phyloP scores from a whole-genome alignment of 495 filamentous ascomycete species.

The Lentithecium fluviatile region DNA sequence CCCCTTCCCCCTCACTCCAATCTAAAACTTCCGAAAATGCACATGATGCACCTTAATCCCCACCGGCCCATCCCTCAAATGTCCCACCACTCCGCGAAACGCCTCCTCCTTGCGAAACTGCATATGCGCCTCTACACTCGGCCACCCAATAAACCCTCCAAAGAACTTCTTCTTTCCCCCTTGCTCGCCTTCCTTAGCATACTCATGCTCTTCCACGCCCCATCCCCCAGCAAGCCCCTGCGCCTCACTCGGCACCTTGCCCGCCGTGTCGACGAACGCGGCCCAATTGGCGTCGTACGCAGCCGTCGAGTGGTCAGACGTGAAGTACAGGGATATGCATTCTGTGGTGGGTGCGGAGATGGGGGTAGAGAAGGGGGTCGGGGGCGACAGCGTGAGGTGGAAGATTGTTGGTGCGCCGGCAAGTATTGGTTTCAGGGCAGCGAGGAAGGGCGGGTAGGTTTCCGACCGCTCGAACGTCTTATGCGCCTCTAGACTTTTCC shows the following conservation, averaged over 20 bases:
- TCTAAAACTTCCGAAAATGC: conserved; percentile 5
- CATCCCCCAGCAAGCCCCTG: conserved; percentile 33
- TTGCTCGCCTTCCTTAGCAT: conserved; percentile 40
- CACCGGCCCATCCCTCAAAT: conserved; percentile 29
- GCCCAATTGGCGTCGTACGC: conserved; percentile 10
- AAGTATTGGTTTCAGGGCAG: conserved; percentile 12
- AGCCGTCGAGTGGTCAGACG: background rate
- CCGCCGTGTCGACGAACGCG: conserved; percentile 3
- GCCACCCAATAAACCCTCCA: conserved; percentile 54
- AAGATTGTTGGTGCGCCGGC: conserved; percentile 1
- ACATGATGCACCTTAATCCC: conserved; percentile 21
- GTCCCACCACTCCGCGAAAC: conserved; percentile 40
- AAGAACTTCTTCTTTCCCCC: conserved; percentile 43
- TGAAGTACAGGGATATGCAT: conserved; percentile 28
- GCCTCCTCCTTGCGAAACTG: conserved; percentile 48
- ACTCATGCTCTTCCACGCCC: conserved; percentile 44
- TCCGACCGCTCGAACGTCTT: conserved; percentile 26
- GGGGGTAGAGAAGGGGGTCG: conserved; percentile 6
- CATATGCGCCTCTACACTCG: conserved; percentile 54
- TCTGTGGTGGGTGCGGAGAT: conserved; percentile 29
- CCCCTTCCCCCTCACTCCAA: too few species aligned
- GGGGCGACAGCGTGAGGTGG: conserved; percentile 10
- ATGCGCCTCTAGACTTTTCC: conserved; percentile 19
- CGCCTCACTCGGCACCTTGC: conserved; percentile 1
- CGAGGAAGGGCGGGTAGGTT: conserved; percentile 27